phyloP scores from a whole-genome alignment of 2,329 filamentous ascomycete species.

The Teratosphaeria pseudoeucalypti region DNA sequence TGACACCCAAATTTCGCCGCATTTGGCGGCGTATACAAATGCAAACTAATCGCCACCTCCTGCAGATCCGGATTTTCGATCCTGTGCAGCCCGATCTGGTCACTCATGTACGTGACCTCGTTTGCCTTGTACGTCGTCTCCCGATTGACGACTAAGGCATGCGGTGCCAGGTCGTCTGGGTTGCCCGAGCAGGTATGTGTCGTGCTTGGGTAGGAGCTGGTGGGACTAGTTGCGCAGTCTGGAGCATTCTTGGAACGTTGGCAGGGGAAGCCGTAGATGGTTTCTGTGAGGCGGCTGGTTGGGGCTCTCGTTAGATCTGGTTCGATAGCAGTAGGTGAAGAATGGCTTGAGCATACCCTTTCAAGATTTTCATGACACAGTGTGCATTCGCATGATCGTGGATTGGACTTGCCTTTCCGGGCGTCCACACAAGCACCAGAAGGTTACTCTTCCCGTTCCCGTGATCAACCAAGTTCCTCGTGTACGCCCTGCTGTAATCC shows the following conservation, averaged over 20 bases:
- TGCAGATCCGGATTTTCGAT: conserved; percentile 61
- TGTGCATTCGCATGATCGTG: conserved; percentile 75
- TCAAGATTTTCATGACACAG: conserved; percentile 83
- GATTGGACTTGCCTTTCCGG: conserved; percentile 71
- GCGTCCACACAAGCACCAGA: conserved; percentile 83
- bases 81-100: conserved; percentile 74
- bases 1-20: conserved; percentile 73
- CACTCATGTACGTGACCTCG: conserved; percentile 81
- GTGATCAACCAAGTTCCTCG: conserved; percentile 79
- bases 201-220: conserved; percentile 19
- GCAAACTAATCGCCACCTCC: conserved; percentile 73
- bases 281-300: conserved; percentile 57
- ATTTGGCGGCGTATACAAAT: conserved; percentile 61
- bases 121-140: conserved; percentile 60
- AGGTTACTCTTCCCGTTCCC: conserved; percentile 74
- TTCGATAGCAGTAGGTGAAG: background rate
- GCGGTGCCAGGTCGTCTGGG: conserved; percentile 8
- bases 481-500: conserved; percentile 64
- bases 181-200: conserved; percentile 18
- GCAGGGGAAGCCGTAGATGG: conserved; percentile 63
- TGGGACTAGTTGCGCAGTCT: conserved; percentile 11
- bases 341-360: conserved; percentile 36
- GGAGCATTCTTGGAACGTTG: conserved; percentile 26
- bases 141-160: conserved; percentile 51
- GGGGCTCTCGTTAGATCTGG: background rate